phyloP scores from a whole-genome alignment of 192 early-diverging fungal species.

The Lobosporangium transversale region DNA sequence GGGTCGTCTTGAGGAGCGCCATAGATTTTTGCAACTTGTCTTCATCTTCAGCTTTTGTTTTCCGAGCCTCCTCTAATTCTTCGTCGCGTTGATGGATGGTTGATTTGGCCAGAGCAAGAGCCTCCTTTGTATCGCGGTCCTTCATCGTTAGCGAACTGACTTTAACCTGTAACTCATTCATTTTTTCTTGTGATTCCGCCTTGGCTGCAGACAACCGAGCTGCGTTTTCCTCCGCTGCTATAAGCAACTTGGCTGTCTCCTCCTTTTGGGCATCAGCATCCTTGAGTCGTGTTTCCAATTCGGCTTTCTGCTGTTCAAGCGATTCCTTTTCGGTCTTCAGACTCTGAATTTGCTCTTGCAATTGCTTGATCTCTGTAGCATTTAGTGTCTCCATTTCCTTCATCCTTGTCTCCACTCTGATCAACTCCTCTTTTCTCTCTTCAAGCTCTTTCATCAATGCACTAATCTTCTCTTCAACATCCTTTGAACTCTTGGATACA shows the following conservation, averaged over 20 bases:
- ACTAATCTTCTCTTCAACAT: constrained; percentile 14
- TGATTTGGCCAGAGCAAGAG: constrained; percentile 56
- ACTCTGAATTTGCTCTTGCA: constrained; percentile 19
- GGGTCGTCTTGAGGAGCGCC: constrained; percentile 54
- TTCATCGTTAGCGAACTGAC: constrained; percentile 39
- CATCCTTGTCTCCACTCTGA: constrained; percentile 18
- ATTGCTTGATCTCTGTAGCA: constrained; percentile 10
- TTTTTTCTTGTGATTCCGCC: constrained; percentile 53
- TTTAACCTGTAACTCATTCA: constrained; percentile 52
- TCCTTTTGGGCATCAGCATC: constrained; percentile 29
- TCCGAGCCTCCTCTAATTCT: constrained; percentile 47
- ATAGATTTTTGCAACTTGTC: constrained; percentile 61
- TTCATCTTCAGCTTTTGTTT: constrained; percentile 54
- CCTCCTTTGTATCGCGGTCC: constrained; percentile 58
- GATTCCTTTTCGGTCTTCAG: constrained; percentile 12
- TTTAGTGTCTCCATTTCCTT: constrained; percentile 7
- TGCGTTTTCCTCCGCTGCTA: constrained; percentile 49
- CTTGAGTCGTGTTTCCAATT: constrained; percentile 22
- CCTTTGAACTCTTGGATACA: background rate
- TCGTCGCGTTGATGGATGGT: constrained; percentile 61
- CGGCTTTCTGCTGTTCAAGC: constrained; percentile 12
- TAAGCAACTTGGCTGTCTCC: constrained; percentile 30
- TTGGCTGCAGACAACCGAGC: constrained; percentile 41
- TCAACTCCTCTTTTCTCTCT: constrained; percentile 10
- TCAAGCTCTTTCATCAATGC: constrained; percentile 29